Conservation (phyloP, 2,329 filamentous ascomycete genomes). For the Arthroderma uncinatum region DNA sequence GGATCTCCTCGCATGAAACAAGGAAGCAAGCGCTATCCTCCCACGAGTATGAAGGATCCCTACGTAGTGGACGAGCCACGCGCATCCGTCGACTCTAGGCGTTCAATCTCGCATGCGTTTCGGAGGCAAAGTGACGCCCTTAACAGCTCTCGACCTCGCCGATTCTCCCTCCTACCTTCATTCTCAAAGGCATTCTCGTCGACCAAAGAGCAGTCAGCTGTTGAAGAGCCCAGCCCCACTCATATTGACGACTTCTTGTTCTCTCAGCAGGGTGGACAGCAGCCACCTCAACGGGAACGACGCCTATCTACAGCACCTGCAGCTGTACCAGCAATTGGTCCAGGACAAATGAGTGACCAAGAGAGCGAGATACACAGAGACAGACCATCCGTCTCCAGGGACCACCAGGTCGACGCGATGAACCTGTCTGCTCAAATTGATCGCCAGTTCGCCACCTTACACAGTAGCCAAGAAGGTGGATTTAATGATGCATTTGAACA, state of each 20-base stretch:
- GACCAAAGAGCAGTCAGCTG: constrained; percentile 41
- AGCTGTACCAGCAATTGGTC: constrained; percentile 14
- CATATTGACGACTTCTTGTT: constrained; percentile 23
- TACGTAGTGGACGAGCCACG: constrained; percentile 51
- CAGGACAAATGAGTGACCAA: constrained; percentile 10
- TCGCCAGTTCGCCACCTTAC: constrained; percentile 31
- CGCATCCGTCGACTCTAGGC: constrained; percentile 55
- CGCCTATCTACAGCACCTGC: constrained; percentile 29
- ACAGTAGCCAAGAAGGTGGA: constrained; percentile 25
- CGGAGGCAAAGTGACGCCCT: constrained; percentile 62
- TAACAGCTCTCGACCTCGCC: constrained; percentile 48
- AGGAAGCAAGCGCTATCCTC: constrained; percentile 61
- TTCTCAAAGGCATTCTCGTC: constrained; percentile 42
- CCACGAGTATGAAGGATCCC: constrained; percentile 63
- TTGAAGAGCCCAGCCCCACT: constrained; percentile 30
- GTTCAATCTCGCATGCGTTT: constrained; percentile 59
- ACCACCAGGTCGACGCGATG: constrained; percentile 18
- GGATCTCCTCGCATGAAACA: constrained; percentile 35
- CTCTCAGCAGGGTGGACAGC: constrained; percentile 13
- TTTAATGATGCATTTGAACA: constrained; percentile 14
- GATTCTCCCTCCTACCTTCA: constrained; percentile 60
- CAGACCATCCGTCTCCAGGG: background rate
- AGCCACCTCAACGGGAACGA: constrained; percentile 14
- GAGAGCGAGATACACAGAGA: background rate
- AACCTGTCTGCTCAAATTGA: constrained; percentile 34